Percentiles rank a stretch among this genome's conserved stretches.
These are phyloP conservation scores for Cladosporium sp. DNA, from an alignment of 2,329 filamentous ascomycete genomes.

Conservation along the genomic window DNA sequence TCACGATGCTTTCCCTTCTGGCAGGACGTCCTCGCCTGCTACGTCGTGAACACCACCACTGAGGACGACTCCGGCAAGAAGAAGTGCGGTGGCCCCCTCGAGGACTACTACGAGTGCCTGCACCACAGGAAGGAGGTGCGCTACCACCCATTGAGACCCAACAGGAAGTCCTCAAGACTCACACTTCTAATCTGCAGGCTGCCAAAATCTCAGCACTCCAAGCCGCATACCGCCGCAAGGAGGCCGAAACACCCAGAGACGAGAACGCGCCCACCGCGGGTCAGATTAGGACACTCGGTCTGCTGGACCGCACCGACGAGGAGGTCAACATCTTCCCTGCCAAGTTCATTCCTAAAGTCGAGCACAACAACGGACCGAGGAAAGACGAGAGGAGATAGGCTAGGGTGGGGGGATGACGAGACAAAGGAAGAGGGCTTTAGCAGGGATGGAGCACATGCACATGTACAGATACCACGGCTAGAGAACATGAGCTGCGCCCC, in stretches of 20 bases:
- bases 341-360: slow-evolving; percentile 35
- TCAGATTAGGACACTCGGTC: slow-evolving; percentile 78
- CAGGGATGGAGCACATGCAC: slow-evolving; percentile 14
- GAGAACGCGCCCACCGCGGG: slow-evolving; percentile 68
- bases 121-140: slow-evolving; percentile 98
- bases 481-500: slow-evolving; percentile 10
- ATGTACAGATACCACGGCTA: slow-evolving; percentile 12
- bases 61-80: slow-evolving; percentile 76
- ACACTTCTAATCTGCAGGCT: slow-evolving; percentile 47
- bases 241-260: slow-evolving; percentile 68
- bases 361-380: slow-evolving; percentile 11
- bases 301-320: slow-evolving; percentile 72
- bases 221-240: slow-evolving; percentile 74
- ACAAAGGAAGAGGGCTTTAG: background rate
- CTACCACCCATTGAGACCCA: background rate
- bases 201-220: slow-evolving; percentile 74
- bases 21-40: slow-evolving; percentile 98
- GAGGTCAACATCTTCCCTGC: slow-evolving; percentile 50
- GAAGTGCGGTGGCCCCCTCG: slow-evolving; percentile 77
- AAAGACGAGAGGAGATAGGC: slow-evolving; percentile 6
- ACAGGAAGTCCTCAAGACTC: background rate
- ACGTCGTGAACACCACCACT: slow-evolving; percentile 82
- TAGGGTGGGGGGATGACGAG: slow-evolving; percentile 9
- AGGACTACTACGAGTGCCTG: slow-evolving; percentile 98
- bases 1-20: slow-evolving; percentile 97